phyloP scores from a whole-genome alignment of 176 grass and related monocot genomes.

The Avena eriantha region DNA sequence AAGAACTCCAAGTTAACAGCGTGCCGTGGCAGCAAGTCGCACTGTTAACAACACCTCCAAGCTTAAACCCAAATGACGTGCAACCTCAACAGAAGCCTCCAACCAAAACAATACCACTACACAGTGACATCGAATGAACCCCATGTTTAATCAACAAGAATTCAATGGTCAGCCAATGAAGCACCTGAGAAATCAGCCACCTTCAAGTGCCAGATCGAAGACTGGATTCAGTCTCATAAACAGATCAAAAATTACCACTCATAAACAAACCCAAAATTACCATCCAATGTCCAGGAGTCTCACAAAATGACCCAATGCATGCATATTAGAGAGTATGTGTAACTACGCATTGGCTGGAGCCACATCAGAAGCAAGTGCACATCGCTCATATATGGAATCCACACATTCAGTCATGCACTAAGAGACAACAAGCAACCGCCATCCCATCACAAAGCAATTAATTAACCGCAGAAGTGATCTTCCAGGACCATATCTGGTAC shows the following conservation, averaged over 20 bases:
- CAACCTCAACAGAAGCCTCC: neutral
- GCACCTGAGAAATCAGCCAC: conserved; percentile 26
- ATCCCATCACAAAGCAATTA: conserved; percentile 7
- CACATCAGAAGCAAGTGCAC: neutral
- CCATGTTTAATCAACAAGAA: neutral
- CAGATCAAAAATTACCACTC: neutral
- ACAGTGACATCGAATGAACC: neutral
- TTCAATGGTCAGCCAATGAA: neutral
- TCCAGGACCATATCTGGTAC: neutral
- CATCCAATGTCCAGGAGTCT: neutral
- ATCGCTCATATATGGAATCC: neutral
- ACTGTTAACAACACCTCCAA: neutral
- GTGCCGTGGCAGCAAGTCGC: neutral
- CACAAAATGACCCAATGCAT: neutral
- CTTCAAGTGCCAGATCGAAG: neutral
- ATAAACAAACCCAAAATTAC: neutral
- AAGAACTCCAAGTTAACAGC: conserved; percentile 1
- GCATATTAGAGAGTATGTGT: neutral
- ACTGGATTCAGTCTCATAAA: neutral
- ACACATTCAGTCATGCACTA: neutral
- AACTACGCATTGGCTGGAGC: neutral
- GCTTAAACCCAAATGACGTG: neutral
- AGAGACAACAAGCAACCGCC: neutral
- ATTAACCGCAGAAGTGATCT: neutral
- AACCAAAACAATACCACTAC: neutral